These are phyloP conservation scores for Galerina sulciceps DNA, from an alignment of 768 basidiomycete species.

Conservation along the genomic window DNA sequence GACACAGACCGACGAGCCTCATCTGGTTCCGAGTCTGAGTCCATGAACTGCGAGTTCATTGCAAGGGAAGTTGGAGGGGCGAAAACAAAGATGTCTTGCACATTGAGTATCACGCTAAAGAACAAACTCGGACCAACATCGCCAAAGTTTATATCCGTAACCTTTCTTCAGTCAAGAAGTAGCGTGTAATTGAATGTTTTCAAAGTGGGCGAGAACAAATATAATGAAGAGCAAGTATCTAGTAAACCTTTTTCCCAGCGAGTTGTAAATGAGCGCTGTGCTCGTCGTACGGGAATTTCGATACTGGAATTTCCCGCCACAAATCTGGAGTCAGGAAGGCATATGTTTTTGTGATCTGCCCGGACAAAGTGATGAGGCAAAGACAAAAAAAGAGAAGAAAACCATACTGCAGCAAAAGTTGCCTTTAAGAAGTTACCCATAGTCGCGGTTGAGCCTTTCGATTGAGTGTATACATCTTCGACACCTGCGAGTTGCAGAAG, in stretches of 20 bases:
- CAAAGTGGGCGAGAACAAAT: neutral
- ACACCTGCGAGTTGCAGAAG: slow-evolving; percentile 97
- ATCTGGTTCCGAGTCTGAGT: too few relatives aligned
- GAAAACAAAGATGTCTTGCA: too few relatives aligned
- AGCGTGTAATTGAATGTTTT: neutral
- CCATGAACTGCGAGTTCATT: too few relatives aligned
- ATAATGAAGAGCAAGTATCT: slow-evolving; percentile 25
- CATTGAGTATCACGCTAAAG: too few relatives aligned
- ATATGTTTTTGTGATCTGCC: slow-evolving; percentile 96
- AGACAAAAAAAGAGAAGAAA: neutral
- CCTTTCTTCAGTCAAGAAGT: too few relatives aligned
- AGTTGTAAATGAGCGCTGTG: slow-evolving; percentile 92
- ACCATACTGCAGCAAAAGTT: slow-evolving; percentile 85
- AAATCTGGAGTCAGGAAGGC: slow-evolving; percentile 97
- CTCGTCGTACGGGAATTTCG: slow-evolving; percentile 93
- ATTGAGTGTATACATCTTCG: slow-evolving; percentile 96
- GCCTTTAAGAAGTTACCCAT: slow-evolving; percentile 99
- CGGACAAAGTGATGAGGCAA: slow-evolving; percentile 1
- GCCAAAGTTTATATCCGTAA: too few relatives aligned
- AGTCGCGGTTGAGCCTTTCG: slow-evolving; percentile 97
- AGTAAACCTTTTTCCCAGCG: slow-evolving; percentile 79
- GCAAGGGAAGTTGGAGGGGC: too few relatives aligned
- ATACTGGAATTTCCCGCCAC: slow-evolving; percentile 93
- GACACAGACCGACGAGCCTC: too few relatives aligned
- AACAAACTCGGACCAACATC: too few relatives aligned